A percentile compares a stretch with the other conserved stretches of the same genome.
phyloP scores from a whole-genome alignment of 768 basidiomycete genomes.

The Lactarius evosmus region DNA sequence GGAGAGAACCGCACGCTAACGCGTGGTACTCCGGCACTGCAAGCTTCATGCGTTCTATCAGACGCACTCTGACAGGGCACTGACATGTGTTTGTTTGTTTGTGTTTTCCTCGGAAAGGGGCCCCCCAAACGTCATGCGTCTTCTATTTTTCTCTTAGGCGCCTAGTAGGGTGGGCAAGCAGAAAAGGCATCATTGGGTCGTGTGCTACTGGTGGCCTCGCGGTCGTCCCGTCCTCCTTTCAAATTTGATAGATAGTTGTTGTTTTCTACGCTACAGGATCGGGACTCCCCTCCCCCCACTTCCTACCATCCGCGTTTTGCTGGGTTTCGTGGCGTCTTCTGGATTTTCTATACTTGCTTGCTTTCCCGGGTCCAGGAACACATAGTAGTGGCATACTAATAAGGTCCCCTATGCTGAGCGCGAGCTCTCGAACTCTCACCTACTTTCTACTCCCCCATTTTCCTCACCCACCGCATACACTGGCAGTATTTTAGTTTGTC shows the following conservation, averaged over 20 bases:
- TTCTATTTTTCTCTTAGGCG: conserved; percentile 1
- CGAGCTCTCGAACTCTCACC: not conserved
- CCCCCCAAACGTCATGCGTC: conserved; percentile 15
- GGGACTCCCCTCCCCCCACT: not conserved
- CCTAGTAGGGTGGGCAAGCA: not conserved
- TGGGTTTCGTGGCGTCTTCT: conserved; percentile 3
- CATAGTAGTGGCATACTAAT: not conserved
- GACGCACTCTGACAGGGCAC: not conserved
- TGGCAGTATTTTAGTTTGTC: not conserved
- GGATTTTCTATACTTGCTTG: conserved; percentile 6
- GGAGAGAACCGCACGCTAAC: not conserved
- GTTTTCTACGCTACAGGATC: not conserved
- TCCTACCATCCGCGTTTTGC: not conserved
- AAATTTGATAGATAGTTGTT: not conserved
- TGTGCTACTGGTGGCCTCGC: not conserved
- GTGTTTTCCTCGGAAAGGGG: not conserved
- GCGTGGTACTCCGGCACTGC: not conserved
- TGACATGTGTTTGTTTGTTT: not conserved
- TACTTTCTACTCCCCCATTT: too few species aligned
- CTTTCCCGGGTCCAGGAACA: not conserved
- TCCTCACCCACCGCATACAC: not conserved
- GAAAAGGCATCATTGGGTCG: not conserved
- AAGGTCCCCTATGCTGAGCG: not conserved
- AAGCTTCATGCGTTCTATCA: not conserved
- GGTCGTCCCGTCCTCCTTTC: not conserved